A percentile compares a stretch with the other conserved stretches of the same genome.
These are phyloP conservation scores for Cubamyces lactineus DNA, from an alignment of 768 basidiomycete species.

Conservation along the genomic window DNA sequence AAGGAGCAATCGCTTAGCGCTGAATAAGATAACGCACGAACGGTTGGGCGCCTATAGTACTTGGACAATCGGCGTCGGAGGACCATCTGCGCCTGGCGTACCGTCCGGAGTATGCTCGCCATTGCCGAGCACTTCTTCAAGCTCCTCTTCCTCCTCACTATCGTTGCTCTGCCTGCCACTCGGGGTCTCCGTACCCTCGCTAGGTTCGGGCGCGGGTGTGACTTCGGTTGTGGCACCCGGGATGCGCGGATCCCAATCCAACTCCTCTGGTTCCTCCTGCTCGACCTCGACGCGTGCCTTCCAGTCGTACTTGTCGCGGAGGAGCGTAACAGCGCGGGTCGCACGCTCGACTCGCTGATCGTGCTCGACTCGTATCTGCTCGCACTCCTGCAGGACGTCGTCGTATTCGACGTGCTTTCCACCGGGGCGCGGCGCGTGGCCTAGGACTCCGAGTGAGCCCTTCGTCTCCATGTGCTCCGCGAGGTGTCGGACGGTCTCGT, in stretches of 20 bases:
- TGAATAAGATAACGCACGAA: conserved; percentile 8
- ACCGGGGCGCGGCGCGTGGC: conserved; percentile 30
- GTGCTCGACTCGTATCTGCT: conserved; percentile 67
- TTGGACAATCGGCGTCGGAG: conserved; percentile 14
- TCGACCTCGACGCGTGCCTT: conserved; percentile 79
- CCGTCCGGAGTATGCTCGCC: conserved; percentile 32
- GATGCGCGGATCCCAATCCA: conserved; percentile 67
- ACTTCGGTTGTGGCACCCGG: conserved; percentile 30
- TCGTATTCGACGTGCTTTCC: conserved; percentile 43
- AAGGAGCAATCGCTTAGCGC: conserved; percentile 1
- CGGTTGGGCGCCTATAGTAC: not conserved
- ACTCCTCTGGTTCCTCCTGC: conserved; percentile 77
- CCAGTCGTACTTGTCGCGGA: conserved; percentile 83
- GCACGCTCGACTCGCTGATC: conserved; percentile 79
- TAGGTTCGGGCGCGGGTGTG: conserved; percentile 22
- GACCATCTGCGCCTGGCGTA: conserved; percentile 45
- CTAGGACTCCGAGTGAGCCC: conserved; percentile 39
- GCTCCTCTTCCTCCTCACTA: conserved; percentile 38
- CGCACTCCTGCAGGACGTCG: conserved; percentile 69
- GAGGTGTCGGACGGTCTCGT: conserved; percentile 70
- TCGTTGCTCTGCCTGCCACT: conserved; percentile 33
- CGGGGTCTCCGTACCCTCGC: conserved; percentile 34
- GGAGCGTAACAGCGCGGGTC: conserved; percentile 75
- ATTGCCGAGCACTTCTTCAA: conserved; percentile 36
- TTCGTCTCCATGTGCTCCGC: conserved; percentile 58